Percentiles rank a stretch among this genome's conserved stretches.
Evolutionary conservation across 768 basidiomycete genomes (phyloP).

Genomic region (Lentinula aciculospora): DNA sequence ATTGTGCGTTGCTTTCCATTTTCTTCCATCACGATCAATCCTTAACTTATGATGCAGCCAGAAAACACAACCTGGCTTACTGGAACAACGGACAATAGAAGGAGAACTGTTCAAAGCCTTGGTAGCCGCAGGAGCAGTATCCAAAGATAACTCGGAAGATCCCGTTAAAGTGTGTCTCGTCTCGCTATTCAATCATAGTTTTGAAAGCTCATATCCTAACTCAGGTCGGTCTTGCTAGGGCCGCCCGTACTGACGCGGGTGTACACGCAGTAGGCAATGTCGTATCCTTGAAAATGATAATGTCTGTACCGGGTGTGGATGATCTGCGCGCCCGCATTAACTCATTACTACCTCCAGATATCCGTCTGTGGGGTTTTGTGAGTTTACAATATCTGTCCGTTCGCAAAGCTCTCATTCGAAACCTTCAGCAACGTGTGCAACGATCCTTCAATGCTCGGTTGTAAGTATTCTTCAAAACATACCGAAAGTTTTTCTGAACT

Average conservation of each 20-base stretch:
- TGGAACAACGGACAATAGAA: conserved; percentile 78
- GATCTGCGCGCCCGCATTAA: conserved; percentile 76
- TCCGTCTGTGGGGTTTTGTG: conserved; percentile 89
- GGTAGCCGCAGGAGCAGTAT: conserved; percentile 89
- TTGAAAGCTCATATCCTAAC: not conserved
- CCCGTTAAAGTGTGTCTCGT: conserved; percentile 66
- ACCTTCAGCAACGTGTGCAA: conserved; percentile 34
- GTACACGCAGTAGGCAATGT: conserved; percentile 96
- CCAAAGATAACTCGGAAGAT: conserved; percentile 88
- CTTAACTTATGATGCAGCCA: conserved; percentile 5
- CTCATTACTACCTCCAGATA: conserved; percentile 82
- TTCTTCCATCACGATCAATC: not conserved
- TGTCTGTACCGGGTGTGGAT: conserved; percentile 60
- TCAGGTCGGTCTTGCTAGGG: conserved; percentile 79
- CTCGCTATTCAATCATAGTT: not conserved
- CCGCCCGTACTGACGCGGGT: conserved; percentile 94
- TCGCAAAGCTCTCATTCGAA: not conserved
- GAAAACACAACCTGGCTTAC: conserved; percentile 47
- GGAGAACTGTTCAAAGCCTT: conserved; percentile 84
- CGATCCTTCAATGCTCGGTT: conserved; percentile 79
- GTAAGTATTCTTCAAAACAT: conserved; percentile 28
- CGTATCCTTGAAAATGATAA: conserved; percentile 88
- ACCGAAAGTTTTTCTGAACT: not conserved
- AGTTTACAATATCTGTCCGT: conserved; percentile 21
- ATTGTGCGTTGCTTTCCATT: conserved; percentile 54